These are phyloP conservation scores for Nothophaeocryptopus gaeumannii DNA, from an alignment of 2,329 filamentous ascomycete genomes.

Conservation along the genomic window DNA sequence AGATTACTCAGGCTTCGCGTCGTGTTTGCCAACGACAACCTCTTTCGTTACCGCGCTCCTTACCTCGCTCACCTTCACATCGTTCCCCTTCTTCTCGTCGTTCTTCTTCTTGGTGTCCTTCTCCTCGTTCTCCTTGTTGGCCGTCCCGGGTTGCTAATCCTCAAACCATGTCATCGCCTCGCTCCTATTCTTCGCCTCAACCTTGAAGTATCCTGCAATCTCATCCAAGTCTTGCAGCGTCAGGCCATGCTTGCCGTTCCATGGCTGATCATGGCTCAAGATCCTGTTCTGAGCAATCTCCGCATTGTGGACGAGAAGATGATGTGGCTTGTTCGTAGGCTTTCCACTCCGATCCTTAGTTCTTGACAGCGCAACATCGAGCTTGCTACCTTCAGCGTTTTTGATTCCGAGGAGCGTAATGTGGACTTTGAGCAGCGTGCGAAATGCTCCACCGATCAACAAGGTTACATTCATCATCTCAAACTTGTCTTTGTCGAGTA, in stretches of 20 bases:
- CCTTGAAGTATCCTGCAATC: conserved; percentile 2
- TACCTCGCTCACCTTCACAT: not conserved
- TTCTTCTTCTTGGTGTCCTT: too few species aligned
- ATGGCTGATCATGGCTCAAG: not conserved
- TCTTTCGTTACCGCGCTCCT: not conserved
- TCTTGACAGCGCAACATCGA: too few species aligned
- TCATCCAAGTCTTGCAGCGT: conserved; percentile 12
- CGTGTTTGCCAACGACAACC: not conserved
- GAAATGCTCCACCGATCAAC: conserved; percentile 18
- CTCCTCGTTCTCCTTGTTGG: too few species aligned
- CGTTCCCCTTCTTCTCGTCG: too few species aligned
- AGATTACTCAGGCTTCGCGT: not conserved
- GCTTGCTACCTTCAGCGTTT: not conserved
- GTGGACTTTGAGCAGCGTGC: conserved; percentile 4
- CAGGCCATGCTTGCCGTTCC: conserved; percentile 9
- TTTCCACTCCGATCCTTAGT: not conserved
- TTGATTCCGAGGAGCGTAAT: not conserved
- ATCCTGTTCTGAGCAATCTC: not conserved
- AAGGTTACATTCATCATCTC: conserved; percentile 12
- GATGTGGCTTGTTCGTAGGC: not conserved
- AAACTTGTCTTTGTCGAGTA: not conserved
- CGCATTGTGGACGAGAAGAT: not conserved
- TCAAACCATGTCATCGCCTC: too few species aligned
- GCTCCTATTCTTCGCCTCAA: too few species aligned
- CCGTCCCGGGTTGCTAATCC: too few species aligned